Base-by-base conservation (phyloP, 139 green algal genomes). In the Pseudopediastrum boryanum region DNA sequence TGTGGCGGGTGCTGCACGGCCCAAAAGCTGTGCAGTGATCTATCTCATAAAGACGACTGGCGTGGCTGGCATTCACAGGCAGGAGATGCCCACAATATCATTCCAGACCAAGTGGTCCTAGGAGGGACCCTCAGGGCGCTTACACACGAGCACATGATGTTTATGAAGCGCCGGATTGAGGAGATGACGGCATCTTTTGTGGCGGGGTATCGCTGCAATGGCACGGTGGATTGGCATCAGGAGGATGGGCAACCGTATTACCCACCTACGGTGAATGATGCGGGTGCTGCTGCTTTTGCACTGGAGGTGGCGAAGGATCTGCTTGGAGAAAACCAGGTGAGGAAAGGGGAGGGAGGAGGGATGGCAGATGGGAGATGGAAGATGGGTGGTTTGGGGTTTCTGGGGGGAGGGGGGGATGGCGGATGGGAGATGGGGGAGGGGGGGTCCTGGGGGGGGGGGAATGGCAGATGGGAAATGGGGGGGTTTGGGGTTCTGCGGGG, bases 21-120 rank as follows among this genome's bases (percentile, higher is more conserved):
- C n/a, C n/a, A n/a, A n/a, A n/a, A n/a, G n/a, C n/a, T n/a, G n/a
- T n/a, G n/a, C n/a, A n/a, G n/a, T n/a, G n/a, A n/a, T n/a, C n/a
- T n/a, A n/a, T n/a, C n/a, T n/a, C n/a, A n/a, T n/a, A n/a, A n/a
- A n/a, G 25, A 31, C 21, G 56, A 10, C 56, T 65, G 25, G 56
- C 21, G 48, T 58, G 48, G 16, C 16, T n/a, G 19, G 8, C 25
- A n/a, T 58, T 58, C 8, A 21, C 70, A 78, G 71, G 90, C 83
- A 2, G 91, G 92, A 4, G 82, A 92, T 27, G 91, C 90, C 0
- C 91, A 90, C 80, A 98, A 98, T 72, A 91, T 98, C 39, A 95
- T 98, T 65, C 93, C 94, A 0, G 88, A 96, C 52, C 25, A 63
- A 0, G 88, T 86, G 10, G 77, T 73, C 46, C 61, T 97, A 41